Base-by-base conservation (phyloP, 179 eudicot genomes). In the Sideroxylon spinosum region DNA sequence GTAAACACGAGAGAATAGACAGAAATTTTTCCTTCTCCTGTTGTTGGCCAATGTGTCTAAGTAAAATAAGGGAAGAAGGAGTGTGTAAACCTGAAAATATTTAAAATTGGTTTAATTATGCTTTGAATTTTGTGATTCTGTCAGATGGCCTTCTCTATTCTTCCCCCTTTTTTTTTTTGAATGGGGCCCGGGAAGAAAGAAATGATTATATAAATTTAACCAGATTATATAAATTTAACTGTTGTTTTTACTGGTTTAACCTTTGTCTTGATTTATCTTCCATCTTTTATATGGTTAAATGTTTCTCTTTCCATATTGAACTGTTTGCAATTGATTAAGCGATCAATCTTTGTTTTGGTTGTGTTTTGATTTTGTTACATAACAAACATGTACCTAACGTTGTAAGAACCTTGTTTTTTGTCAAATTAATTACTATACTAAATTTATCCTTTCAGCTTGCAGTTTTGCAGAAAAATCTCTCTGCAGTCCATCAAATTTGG, bases 401-500 rank as follows among this genome's bases (percentile, higher is more conserved):
- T 49, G 1, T 16, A 2, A 8, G 56, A 32, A 4, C 2, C 14
- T 7, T 52, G 56, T 4, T 29, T 16, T 66, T 9, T 73, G 44
- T 32, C 19, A 32, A 28, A n/a, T 55, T 74, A 59, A 68, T 64
- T 53, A 32, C 25, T 57, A 50, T 69, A 77, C 84, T 85, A 26
- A 83, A 69, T 82, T 71, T 28, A 57, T 70, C 78, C 66, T 81
- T 90, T 87, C 95, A 95, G 98, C 91, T 95, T 90, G 97, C 98
- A 88, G 97, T 93, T 88, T 83, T 86, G 89, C 89, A 87, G 90
- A 73, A 90, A 79, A 89, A 91, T 82, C 82, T 90, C 73, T 63
- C 90, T 81, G 93, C 91, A 29, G 98, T 87, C 57, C 96, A 85
- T 80, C 89, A 82, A 75, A 89, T 93, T 68, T 90, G 95, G 92